Evolutionary conservation across 1,284 basidiomycete genomes (phyloP), one percentile per base, ranked within the genome.

Genomic region (Cryptococcus floricola): DNA sequence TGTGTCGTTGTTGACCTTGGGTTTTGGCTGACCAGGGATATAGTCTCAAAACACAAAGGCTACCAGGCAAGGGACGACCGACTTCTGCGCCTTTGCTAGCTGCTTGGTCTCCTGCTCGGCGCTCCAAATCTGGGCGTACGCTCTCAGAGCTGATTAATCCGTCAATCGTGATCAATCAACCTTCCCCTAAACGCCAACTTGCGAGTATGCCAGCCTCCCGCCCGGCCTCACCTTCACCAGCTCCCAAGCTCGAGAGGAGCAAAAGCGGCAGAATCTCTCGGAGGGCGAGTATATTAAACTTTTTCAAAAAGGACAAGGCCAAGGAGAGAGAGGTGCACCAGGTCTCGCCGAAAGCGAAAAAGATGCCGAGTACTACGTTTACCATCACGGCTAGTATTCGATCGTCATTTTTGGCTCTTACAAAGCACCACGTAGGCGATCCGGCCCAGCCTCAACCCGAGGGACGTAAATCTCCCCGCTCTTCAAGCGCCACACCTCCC

Each of bases 401-500:
- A 3, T 50, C 48, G n/a, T 39, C 39, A 7, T 56, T 51, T 48
- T 37, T 39, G 13, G 46, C 55, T 16, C 43, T 46, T 50, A 18
- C 28, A 43, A 46, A 55, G 16, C 28, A 55, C 19, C 3, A 42
- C 25, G 8, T 27, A 16, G 19, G 16, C 14, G 16, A 18, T 16
- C 14, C 5, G 3, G 19, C 18, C 14, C 45, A 25, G 16, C 18
- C n/a, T 16, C 6, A 42, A 14, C 23, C 14, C 18, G 23, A 25
- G 23, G 10, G 5, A 6, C 31, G 10, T 10, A 28, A 28, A 28
- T 12, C 23, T 5, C 28, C 48, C 10, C 31, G 48, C 18, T 19
- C 48, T n/a, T 16, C 48, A 3, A 38, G 31, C 38, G 27, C 13
- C n/a, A 50, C 38, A 5, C 48, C 48, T 8, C 48, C 48, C 10